Evolutionary conservation across 441 rosid genomes (phyloP).

Genomic region (Kokia cookei): DNA sequence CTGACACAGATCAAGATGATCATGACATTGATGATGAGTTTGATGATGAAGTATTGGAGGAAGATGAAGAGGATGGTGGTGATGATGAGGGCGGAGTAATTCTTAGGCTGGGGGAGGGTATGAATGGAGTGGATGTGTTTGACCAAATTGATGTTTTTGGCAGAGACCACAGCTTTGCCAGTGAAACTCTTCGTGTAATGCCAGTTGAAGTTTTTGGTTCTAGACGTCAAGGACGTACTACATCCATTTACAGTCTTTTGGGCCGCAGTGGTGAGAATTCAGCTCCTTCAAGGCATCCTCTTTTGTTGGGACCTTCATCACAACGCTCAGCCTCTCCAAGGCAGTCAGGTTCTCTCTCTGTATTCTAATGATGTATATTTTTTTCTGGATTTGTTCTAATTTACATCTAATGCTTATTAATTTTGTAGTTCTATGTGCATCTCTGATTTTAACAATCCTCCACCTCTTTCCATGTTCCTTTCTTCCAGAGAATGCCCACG

Average conservation of each 20-base stretch:
- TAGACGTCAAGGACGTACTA: constrained; percentile 92
- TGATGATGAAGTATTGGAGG: constrained; percentile 95
- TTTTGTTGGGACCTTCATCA: constrained; percentile 64
- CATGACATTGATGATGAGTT: constrained; percentile 95
- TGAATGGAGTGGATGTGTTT: constrained; percentile 87
- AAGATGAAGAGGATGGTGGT: constrained; percentile 95
- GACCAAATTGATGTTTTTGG: constrained; percentile 96
- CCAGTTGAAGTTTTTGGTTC: constrained; percentile 99
- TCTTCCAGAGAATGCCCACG: constrained; percentile 45
- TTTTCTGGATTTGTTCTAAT: neutral
- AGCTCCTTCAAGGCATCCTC: constrained; percentile 84
- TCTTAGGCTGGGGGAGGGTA: constrained; percentile 88
- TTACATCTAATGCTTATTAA: neutral
- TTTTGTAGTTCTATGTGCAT: constrained; percentile 6
- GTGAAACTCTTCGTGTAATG: constrained; percentile 92
- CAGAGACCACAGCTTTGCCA: constrained; percentile 78
- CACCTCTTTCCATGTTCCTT: neutral
- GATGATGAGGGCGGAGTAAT: constrained; percentile 94
- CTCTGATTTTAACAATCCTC: constrained; percentile 5
- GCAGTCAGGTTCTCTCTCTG: constrained; percentile 49
- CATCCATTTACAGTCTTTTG: constrained; percentile 93
- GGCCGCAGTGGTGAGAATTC: constrained; percentile 72
- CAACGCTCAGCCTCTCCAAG: constrained; percentile 37
- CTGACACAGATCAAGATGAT: constrained; percentile 96
- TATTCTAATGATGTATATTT: neutral